These are phyloP conservation scores for Cystofilobasidium ferigula DNA, from an alignment of 768 basidiomycete genomes.

Conservation along the genomic window DNA sequence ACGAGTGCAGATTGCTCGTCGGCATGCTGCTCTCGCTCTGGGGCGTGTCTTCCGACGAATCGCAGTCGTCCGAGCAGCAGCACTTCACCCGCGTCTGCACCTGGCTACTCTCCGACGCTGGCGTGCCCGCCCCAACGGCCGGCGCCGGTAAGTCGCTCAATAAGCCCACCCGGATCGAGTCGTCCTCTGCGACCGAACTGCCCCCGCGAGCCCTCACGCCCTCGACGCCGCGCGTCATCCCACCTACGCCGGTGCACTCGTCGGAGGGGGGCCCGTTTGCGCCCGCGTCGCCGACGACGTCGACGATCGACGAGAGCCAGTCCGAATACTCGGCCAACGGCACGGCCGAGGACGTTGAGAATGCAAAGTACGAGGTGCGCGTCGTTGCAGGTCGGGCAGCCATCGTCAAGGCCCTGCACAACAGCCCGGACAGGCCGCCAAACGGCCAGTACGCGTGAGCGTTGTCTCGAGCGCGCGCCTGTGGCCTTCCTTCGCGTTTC, in stretches of 20 bases:
- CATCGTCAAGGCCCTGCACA: background rate
- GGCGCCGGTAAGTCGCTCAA: too few relatives aligned
- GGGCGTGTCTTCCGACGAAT: background rate
- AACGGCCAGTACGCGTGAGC: too few relatives aligned
- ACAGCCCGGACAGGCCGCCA: too few relatives aligned
- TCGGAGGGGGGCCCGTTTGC: background rate
- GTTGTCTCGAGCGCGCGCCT: too few relatives aligned
- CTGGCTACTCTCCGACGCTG: background rate
- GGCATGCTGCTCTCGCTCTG: conserved; percentile 6
- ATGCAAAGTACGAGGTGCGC: background rate
- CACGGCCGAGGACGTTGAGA: background rate
- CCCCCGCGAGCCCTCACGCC: background rate
- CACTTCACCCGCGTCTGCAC: background rate
- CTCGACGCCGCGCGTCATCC: background rate
- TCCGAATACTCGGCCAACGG: background rate
- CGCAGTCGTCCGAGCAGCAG: background rate
- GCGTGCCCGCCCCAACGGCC: too few relatives aligned
- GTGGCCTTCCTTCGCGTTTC: too few relatives aligned
- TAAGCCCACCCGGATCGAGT: too few relatives aligned
- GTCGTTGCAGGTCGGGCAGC: background rate
- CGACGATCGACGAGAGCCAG: background rate
- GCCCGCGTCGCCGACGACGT: background rate
- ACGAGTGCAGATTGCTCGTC: conserved; percentile 21
- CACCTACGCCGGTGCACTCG: background rate
- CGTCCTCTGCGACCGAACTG: background rate